Conservation (phyloP, 169 alveolate genomes). For the Theileria parva region DNA sequence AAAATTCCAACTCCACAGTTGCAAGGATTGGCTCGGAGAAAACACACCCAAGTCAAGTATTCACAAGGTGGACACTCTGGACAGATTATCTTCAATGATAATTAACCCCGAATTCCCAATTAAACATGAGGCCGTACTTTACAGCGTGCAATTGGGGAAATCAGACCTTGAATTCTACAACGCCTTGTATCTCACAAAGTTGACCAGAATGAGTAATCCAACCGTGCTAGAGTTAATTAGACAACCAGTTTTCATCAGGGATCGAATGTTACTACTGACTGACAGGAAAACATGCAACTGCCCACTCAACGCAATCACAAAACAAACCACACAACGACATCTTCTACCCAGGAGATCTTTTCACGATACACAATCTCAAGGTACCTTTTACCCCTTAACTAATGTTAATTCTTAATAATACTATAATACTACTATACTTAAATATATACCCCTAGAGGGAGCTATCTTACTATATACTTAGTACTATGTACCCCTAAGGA, state of each 20-base stretch:
- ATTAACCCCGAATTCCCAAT: slow-evolving; percentile 41
- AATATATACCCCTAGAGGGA: too few relatives aligned
- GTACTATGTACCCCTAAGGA: too few relatives aligned
- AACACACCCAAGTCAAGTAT: slow-evolving; percentile 27
- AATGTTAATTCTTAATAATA: background rate
- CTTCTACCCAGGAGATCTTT: background rate
- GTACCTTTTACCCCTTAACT: background rate
- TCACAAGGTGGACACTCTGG: slow-evolving; percentile 43
- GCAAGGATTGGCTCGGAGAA: slow-evolving; percentile 48
- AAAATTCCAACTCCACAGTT: slow-evolving; percentile 37
- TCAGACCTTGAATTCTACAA: slow-evolving; percentile 49
- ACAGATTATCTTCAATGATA: slow-evolving; percentile 32
- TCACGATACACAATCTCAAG: background rate
- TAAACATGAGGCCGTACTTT: slow-evolving; percentile 30
- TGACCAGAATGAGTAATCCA: slow-evolving; percentile 30
- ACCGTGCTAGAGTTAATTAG: slow-evolving; percentile 26
- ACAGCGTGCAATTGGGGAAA: slow-evolving; percentile 15
- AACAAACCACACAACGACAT: background rate
- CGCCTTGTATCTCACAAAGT: slow-evolving; percentile 2
- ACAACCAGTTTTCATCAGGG: slow-evolving; percentile 50
- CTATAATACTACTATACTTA: background rate
- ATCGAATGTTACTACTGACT: slow-evolving; percentile 28
- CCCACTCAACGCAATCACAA: slow-evolving; percentile 36
- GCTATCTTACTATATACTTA: too few relatives aligned
- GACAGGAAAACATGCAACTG: slow-evolving; percentile 37